Percentiles rank a stretch among this genome's conserved stretches.
phyloP scores from a whole-genome alignment of 192 early-diverging fungal species.

The Neocallimastix lanati region DNA sequence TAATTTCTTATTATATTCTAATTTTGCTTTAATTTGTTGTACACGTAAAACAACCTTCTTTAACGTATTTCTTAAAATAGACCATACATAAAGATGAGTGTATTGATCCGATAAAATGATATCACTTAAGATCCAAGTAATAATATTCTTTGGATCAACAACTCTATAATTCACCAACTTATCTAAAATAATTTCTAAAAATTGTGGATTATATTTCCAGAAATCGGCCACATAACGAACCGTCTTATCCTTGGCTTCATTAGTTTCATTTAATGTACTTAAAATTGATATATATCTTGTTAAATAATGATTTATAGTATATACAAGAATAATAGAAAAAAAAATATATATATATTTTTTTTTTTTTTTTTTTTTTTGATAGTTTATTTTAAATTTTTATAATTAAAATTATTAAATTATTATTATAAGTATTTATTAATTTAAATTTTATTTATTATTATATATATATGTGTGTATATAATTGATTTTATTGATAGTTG shows the following conservation, averaged over 20 bases:
- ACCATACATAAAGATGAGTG: slow-evolving; percentile 56
- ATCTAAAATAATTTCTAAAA: slow-evolving; percentile 79
- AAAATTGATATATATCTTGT: slow-evolving; percentile 44
- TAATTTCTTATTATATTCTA: slow-evolving; percentile 9
- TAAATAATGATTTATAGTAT: too few relatives aligned
- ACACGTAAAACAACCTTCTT: slow-evolving; percentile 74
- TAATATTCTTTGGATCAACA: slow-evolving; percentile 61
- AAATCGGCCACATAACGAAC: slow-evolving; percentile 62
- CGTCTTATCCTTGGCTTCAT: slow-evolving; percentile 56
- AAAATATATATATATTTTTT: too few relatives aligned
- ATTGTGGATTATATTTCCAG: slow-evolving; percentile 77
- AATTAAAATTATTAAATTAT: too few relatives aligned
- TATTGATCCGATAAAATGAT: not conserved
- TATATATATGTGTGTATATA: too few relatives aligned
- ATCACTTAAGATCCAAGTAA: slow-evolving; percentile 54
- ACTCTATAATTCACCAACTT: slow-evolving; percentile 92
- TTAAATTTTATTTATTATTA: too few relatives aligned
- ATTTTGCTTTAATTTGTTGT: slow-evolving; percentile 37
- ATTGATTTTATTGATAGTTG: too few relatives aligned
- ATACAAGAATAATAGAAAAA: too few relatives aligned
- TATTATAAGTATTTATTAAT: too few relatives aligned
- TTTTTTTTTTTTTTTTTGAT: too few relatives aligned
- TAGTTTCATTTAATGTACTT: slow-evolving; percentile 27
- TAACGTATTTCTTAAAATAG: slow-evolving; percentile 66
- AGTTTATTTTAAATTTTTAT: too few relatives aligned